Conservation (phyloP, 2,329 filamentous ascomycete species). For the Basipetospora chlamydospora region DNA sequence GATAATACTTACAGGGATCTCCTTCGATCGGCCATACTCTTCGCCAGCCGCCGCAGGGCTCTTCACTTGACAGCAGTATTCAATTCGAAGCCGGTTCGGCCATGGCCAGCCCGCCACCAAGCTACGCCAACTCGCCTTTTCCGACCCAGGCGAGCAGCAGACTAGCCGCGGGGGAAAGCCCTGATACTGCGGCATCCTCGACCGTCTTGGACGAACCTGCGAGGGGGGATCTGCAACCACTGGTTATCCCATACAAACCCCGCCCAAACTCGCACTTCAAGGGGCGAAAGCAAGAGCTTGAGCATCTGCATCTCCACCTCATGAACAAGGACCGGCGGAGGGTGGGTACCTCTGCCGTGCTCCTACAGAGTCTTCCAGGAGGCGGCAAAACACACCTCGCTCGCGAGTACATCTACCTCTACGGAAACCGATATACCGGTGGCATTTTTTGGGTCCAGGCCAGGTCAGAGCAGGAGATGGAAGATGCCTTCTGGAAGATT, state of each 20-base stretch:
- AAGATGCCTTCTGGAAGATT: slow-evolving; percentile 51
- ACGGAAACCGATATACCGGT: slow-evolving; percentile 44
- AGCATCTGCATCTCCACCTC: slow-evolving; percentile 42
- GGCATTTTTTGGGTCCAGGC: slow-evolving; percentile 58
- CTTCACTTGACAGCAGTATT: no score
- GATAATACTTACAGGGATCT: no score
- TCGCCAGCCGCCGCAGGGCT: no score
- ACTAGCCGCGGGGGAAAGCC: background rate
- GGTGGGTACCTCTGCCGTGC: slow-evolving; percentile 45
- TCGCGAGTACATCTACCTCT: slow-evolving; percentile 49
- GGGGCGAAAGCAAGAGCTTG: slow-evolving; percentile 43
- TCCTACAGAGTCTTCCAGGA: slow-evolving; percentile 50
- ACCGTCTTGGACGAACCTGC: background rate
- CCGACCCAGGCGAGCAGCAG: background rate
- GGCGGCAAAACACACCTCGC: slow-evolving; percentile 57
- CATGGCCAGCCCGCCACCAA: background rate
- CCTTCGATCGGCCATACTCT: no score
- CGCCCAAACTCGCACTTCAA: slow-evolving; percentile 49
- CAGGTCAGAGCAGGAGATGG: slow-evolving; percentile 41
- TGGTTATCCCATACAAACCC: slow-evolving; percentile 38
- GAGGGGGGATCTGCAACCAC: slow-evolving; percentile 8
- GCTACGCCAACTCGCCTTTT: background rate
- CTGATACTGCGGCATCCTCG: background rate
- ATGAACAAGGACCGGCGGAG: slow-evolving; percentile 39
- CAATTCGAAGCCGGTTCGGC: no score